Evolutionary conservation across 2,329 filamentous ascomycete species (phyloP), one percentile per base, ranked within the genome.

Genomic region (Tolypocladium tundrense): DNA sequence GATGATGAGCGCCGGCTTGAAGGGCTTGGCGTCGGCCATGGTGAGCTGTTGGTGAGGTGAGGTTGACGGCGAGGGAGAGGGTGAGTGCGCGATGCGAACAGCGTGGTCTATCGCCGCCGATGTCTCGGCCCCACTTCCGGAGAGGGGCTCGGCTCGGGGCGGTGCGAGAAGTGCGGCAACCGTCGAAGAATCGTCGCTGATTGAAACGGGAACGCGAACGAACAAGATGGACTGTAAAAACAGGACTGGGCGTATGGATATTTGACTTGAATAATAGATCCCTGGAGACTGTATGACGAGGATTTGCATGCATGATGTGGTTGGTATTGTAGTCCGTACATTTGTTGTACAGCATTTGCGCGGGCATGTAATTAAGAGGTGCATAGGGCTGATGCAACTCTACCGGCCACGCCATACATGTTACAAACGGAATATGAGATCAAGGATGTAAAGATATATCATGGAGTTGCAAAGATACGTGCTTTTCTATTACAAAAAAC

Each of bases 1-100:
- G 13, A 96, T 81, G 53, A 96, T 73, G 31, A 85, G 73, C 2
- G 81, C 81, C 4, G 82, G 78, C 54, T 68, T 74, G 60, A 80
- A 81, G 5, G 60, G 19, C 5, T n/a, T 55, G 19, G 27, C 48
- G 48, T 53, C 37, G 41, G 55, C 57, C 51, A 57, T 58, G 48
- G 42, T 51, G 54, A 6, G 48, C 9, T 35, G 24, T 13, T 31
- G 5, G 31, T 13, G 48, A 35, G 19, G 8, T 45, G 42, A 24
- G 27, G 19, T 11, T 33, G 14, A 16, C 33, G 3, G 31, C 16
- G 5, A 13, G 31, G 31, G 16, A 6, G 48, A 41, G 13, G 31
- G 11, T 45, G 50, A 31, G 50, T 33, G 16, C 11, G 16, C 21
- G 13, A 27, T 8, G 27, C 31, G 21, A 50, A 50, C 14, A 35